These are phyloP conservation scores for Silene uniflora DNA, from an alignment of 148 eudicot species.

Conservation along the genomic window DNA sequence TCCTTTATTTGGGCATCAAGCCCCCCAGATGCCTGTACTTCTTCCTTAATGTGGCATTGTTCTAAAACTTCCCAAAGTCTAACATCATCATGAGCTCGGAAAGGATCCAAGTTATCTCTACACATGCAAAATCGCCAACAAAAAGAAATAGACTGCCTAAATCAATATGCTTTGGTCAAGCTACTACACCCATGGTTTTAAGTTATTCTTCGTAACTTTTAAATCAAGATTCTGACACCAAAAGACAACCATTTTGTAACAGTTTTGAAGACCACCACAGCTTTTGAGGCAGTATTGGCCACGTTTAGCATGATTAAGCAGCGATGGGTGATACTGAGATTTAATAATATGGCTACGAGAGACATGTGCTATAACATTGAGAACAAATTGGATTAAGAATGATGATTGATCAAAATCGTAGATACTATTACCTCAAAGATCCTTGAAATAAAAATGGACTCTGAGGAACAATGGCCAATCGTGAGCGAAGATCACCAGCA, in stretches of 20 bases:
- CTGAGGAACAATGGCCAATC: conserved; percentile 85
- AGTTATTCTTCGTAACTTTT: too few species aligned
- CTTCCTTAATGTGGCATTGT: conserved; percentile 76
- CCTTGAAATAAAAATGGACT: conserved; percentile 94
- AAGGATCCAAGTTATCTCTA: conserved; percentile 91
- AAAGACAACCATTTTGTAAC: too few species aligned
- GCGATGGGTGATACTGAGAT: too few species aligned
- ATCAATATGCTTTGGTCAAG: not conserved
- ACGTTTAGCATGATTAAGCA: too few species aligned
- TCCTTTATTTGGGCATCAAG: conserved; percentile 64
- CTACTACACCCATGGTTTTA: not conserved
- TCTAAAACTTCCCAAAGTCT: conserved; percentile 71
- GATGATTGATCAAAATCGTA: not conserved
- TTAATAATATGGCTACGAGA: too few species aligned
- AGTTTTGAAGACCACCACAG: too few species aligned
- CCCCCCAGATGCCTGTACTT: conserved; percentile 71
- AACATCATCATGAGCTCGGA: conserved; percentile 41
- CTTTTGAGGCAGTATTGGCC: too few species aligned
- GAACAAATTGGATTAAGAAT: not conserved
- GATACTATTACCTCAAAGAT: conserved; percentile 58
- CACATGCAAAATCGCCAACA: conserved; percentile 6
- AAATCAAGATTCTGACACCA: too few species aligned
- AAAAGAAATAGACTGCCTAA: not conserved
- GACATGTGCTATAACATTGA: not conserved
- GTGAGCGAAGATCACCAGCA: conserved; percentile 67